Evolutionary conservation across 2,329 filamentous ascomycete species (phyloP).

Genomic region (Colletotrichum truncatum): DNA sequence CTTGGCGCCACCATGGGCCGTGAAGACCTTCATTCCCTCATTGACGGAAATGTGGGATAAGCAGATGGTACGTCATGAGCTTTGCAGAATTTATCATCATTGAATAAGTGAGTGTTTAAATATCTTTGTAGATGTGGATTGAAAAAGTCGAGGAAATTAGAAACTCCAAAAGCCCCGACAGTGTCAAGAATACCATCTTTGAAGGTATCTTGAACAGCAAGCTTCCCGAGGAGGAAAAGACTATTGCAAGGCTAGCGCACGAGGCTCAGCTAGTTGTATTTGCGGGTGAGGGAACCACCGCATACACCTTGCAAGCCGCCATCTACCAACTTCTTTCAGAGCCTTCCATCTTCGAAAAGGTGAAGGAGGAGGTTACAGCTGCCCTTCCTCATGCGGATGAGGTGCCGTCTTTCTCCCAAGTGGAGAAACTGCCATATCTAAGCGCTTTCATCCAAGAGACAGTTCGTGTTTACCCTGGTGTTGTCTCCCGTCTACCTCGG

Average conservation of each 20-base stretch:
- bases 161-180: not conserved
- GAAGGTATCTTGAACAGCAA: not conserved
- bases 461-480: constrained; percentile 51
- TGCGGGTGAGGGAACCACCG: not conserved
- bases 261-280: not conserved
- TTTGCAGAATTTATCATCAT: not conserved
- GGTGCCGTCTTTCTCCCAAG: constrained; percentile 7
- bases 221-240: not conserved
- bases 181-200: not conserved
- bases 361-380: not conserved
- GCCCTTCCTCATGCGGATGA: not conserved
- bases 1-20: not conserved
- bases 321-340: not conserved
- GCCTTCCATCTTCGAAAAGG: not conserved
- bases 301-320: not conserved
- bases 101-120: not conserved
- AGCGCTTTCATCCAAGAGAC: constrained; percentile 48
- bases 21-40: not conserved
- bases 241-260: not conserved
- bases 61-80: not conserved
- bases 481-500: constrained; percentile 39
- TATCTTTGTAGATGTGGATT: not conserved
- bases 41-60: not conserved
- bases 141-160: not conserved
- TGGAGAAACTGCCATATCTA: constrained; percentile 49